Conservation (phyloP, 1,139 yeast genomes). For the Yamadazyma jaroonii region DNA sequence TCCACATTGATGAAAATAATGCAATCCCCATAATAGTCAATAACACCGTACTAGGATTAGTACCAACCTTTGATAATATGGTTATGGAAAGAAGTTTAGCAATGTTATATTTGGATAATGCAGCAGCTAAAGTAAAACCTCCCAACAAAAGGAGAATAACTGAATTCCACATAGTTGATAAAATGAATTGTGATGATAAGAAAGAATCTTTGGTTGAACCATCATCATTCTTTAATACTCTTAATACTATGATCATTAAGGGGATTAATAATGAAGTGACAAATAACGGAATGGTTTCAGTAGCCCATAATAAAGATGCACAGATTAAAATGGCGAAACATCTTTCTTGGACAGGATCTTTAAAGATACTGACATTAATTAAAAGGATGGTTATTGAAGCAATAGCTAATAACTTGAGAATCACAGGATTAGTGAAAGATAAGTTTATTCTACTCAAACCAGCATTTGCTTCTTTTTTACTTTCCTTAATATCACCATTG, state of each 20-base stretch:
- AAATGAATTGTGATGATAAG: slow-evolving; percentile 52
- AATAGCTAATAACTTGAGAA: slow-evolving; percentile 47
- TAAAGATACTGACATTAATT: slow-evolving; percentile 53
- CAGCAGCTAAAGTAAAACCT: slow-evolving; percentile 74
- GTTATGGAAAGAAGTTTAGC: slow-evolving; percentile 68
- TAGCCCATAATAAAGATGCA: slow-evolving; percentile 73
- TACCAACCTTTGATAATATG: slow-evolving; percentile 62
- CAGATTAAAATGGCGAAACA: slow-evolving; percentile 68
- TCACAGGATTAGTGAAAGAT: slow-evolving; percentile 38
- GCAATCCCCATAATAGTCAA: slow-evolving; percentile 68
- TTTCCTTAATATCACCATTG: slow-evolving; percentile 3
- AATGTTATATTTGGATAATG: slow-evolving; percentile 65
- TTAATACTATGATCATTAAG: slow-evolving; percentile 51
- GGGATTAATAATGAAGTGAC: slow-evolving; percentile 67
- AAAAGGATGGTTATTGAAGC: slow-evolving; percentile 44
- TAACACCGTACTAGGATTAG: slow-evolving; percentile 60
- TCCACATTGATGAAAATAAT: slow-evolving; percentile 73
- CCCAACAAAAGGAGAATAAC: slow-evolving; percentile 68
- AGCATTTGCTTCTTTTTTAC: slow-evolving; percentile 8
- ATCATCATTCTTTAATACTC: slow-evolving; percentile 55
- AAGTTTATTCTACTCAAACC: slow-evolving; percentile 29
- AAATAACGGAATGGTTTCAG: slow-evolving; percentile 68
- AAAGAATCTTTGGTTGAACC: slow-evolving; percentile 54
- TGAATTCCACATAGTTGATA: slow-evolving; percentile 70
- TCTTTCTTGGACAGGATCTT: slow-evolving; percentile 57